These are phyloP conservation scores for Lactuca sativa DNA, from an alignment of 129 eudicot genomes.

Conservation along the genomic window DNA sequence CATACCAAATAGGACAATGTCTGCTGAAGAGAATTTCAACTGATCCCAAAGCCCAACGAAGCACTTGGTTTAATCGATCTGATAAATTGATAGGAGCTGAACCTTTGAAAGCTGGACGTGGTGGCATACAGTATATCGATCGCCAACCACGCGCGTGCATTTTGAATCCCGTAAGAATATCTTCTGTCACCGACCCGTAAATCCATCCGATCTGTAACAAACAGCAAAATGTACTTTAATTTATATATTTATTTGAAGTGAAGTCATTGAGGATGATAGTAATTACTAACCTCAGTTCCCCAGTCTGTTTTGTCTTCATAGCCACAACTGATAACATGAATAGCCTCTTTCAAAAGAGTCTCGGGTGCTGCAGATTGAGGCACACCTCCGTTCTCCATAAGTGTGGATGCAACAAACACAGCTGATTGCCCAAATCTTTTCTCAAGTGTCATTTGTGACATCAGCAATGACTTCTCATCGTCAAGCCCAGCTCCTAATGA, in stretches of 20 bases:
- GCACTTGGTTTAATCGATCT: slow-evolving; percentile 47
- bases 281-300: slow-evolving; percentile 77
- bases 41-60: slow-evolving; percentile 49
- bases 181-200: slow-evolving; percentile 49
- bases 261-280: not conserved
- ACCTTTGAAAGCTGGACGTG: slow-evolving; percentile 45
- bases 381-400: slow-evolving; percentile 99
- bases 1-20: slow-evolving; percentile 51
- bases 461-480: slow-evolving; percentile 43
- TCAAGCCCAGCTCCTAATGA: slow-evolving; percentile 42
- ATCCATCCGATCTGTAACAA: slow-evolving; percentile 43
- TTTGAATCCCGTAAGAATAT: slow-evolving; percentile 49
- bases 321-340: slow-evolving; percentile 98
- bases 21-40: slow-evolving; percentile 47
- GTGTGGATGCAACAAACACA: slow-evolving; percentile 89
- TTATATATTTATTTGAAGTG: not conserved
- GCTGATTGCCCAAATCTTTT: slow-evolving; percentile 46
- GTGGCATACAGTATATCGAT: slow-evolving; percentile 45
- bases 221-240: not conserved
- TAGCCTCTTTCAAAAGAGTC: slow-evolving; percentile 94
- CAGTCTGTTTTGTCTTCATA: slow-evolving; percentile 97
- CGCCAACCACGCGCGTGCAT: slow-evolving; percentile 54
- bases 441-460: slow-evolving; percentile 45
- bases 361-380: slow-evolving; percentile 95
- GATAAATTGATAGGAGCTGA: slow-evolving; percentile 50